A percentile compares a stretch with the other conserved stretches of the same genome.
phyloP scores from a whole-genome alignment of 2,329 filamentous ascomycete species.

The Talaromyces sp. region DNA sequence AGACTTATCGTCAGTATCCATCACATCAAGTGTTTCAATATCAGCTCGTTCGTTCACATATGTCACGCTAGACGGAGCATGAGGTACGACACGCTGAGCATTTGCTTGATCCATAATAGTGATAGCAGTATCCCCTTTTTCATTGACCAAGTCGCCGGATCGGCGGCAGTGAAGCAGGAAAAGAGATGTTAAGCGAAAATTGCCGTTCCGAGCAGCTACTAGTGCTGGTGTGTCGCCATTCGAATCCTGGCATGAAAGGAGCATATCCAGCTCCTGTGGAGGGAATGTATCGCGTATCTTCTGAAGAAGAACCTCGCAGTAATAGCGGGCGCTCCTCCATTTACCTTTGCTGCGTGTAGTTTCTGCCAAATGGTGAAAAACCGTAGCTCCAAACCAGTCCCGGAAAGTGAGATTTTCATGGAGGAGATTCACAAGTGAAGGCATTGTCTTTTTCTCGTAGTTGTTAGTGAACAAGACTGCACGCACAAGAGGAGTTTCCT shows the following conservation, averaged over 20 bases:
- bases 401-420: slow-evolving; percentile 73
- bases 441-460: slow-evolving; percentile 88
- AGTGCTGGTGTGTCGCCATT: slow-evolving; percentile 89
- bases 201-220: slow-evolving; percentile 78
- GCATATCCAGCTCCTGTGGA: slow-evolving; percentile 66
- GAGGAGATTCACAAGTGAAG: slow-evolving; percentile 74
- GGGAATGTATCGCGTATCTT: slow-evolving; percentile 74
- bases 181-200: slow-evolving; percentile 66
- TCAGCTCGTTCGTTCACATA: slow-evolving; percentile 37
- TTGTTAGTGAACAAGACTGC: slow-evolving; percentile 96
- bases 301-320: slow-evolving; percentile 85
- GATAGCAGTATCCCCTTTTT: slow-evolving; percentile 75
- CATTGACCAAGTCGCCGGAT: slow-evolving; percentile 74
- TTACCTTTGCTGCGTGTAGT: slow-evolving; percentile 82
- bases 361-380: slow-evolving; percentile 89
- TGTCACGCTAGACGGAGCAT: slow-evolving; percentile 64
- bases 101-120: slow-evolving; percentile 73
- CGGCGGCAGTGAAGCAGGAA: slow-evolving; percentile 69
- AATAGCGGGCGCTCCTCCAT: slow-evolving; percentile 85
- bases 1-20: slow-evolving; percentile 30
- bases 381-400: slow-evolving; percentile 76
- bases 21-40: slow-evolving; percentile 20
- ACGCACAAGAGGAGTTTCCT: slow-evolving; percentile 90
- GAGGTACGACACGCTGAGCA: slow-evolving; percentile 59
- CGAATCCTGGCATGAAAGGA: slow-evolving; percentile 77